Percentiles rank a stretch among this genome's conserved stretches.
These are phyloP conservation scores for Verbena officinalis DNA, from an alignment of 257 asterid genomes.

Conservation along the genomic window DNA sequence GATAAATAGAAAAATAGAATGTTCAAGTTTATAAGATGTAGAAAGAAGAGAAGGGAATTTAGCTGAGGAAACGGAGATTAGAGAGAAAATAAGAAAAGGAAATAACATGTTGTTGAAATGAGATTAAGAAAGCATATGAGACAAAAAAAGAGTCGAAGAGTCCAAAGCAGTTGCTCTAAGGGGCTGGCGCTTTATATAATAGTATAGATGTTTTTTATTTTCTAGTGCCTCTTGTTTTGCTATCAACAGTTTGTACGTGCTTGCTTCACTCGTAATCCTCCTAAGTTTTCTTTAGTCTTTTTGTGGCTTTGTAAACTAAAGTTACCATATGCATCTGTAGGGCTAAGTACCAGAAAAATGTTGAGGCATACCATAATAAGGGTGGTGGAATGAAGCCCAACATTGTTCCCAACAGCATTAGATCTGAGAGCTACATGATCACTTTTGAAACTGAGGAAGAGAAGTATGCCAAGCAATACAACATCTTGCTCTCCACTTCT, in stretches of 20 bases:
- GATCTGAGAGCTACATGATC: slow-evolving; percentile 93
- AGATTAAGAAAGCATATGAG: no score
- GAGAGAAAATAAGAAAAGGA: no score
- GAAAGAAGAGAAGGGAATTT: no score
- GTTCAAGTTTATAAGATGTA: no score
- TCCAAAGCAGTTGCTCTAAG: no score
- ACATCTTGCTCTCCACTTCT: slow-evolving; percentile 22
- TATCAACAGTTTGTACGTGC: slow-evolving; percentile 3
- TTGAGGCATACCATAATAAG: slow-evolving; percentile 91
- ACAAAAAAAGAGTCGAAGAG: no score
- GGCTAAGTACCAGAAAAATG: slow-evolving; percentile 98
- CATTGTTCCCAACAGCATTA: slow-evolving; percentile 83
- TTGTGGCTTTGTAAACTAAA: slow-evolving; percentile 17
- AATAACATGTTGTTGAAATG: no score
- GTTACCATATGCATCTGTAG: slow-evolving; percentile 43
- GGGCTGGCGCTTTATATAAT: no score
- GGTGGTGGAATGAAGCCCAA: slow-evolving; percentile 82
- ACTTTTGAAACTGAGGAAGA: slow-evolving; percentile 98
- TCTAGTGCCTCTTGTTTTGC: slow-evolving; percentile 8
- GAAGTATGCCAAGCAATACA: slow-evolving; percentile 54
- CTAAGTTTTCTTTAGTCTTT: slow-evolving; percentile 25
- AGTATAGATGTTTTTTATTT: not conserved
- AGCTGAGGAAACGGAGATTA: no score
- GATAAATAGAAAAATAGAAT: no score
- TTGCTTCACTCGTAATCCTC: slow-evolving; percentile 22